phyloP scores from a whole-genome alignment of 1,139 yeast genomes.

The Saccharomyces hybrid region DNA sequence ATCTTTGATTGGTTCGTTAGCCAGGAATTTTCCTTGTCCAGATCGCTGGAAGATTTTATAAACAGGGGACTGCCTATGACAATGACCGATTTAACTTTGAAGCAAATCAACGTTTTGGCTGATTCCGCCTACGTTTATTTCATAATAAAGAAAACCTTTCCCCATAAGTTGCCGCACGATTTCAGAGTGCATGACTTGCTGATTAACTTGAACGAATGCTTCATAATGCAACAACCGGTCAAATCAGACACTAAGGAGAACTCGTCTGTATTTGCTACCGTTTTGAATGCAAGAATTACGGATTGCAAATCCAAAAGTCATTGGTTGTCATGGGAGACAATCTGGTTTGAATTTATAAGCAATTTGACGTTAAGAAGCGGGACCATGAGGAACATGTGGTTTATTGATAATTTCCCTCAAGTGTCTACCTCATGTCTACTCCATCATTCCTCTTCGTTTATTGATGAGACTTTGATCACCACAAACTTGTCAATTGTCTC shows the following conservation, averaged over 20 bases:
- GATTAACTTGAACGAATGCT: neutral
- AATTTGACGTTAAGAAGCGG: conserved; percentile 8
- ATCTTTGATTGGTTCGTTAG: conserved; percentile 8
- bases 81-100: neutral
- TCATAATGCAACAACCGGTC: neutral
- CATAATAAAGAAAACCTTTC: neutral
- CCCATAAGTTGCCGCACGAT: neutral
- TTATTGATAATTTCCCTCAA: conserved; percentile 5
- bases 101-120: neutral
- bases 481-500: conserved; percentile 7
- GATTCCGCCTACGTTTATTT: neutral
- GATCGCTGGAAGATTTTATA: neutral
- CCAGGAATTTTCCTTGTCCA: conserved; percentile 4
- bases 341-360: conserved; percentile 25
- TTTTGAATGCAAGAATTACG: neutral
- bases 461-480: neutral
- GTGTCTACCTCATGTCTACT: neutral
- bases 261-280: neutral
- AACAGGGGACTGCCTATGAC: neutral
- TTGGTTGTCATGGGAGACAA: conserved; percentile 21
- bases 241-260: neutral
- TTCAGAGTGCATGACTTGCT: neutral
- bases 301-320: conserved; percentile 12
- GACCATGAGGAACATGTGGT: conserved; percentile 13
- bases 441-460: neutral